Evolutionary conservation across 495 filamentous ascomycete genomes (phyloP), one percentile per base, ranked within the genome.

Genomic region (Sordaria brevicollis): DNA sequence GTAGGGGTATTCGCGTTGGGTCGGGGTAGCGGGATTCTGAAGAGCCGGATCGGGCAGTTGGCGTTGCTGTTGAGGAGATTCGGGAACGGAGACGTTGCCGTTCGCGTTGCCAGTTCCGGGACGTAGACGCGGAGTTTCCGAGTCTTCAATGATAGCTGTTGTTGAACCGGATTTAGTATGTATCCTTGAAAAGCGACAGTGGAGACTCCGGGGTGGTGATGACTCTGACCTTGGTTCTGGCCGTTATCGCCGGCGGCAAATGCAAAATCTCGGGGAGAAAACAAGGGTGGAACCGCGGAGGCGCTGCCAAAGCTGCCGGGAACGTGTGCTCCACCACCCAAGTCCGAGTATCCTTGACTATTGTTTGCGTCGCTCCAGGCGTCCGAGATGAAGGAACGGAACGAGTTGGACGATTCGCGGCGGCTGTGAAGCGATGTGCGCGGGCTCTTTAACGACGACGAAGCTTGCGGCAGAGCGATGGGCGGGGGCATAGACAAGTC

Each of bases 401-500:
- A 62, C 25, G 49, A 79, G 19, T 73, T 69, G 43, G 73, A 73
- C 39, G 79, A 79, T 57, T 79, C 75, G 69, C 76, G 76, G 57
- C 76, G 72, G 67, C 68, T 73, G 17, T 71, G 70, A 36, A 76
- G 71, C 5, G 76, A 70, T 5, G 74, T 67, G 66, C 74, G 74
- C 67, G 70, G 72, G 21, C 73, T 70, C 68, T 72, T 76, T 21
- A 69, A 25, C n/a, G n/a, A 7, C 66, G 34, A 67, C 35, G 35
- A 65, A 21, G 25, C 15, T 35, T 57, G 67, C 1, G 81, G 71
- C 73, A 78, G 77, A 19, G 76, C 70, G 2, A 79, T 67, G 11
- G 85, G 83, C 54, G 88, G 84, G 13, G 87, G 87, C 86, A 89
- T 88, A 15, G 86, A 90, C 25, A 89, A 80, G 73, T 83, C 87